These are phyloP conservation scores for Beauveria pseudobassiana DNA, from an alignment of 2,329 filamentous ascomycete species.

Conservation along the genomic window DNA sequence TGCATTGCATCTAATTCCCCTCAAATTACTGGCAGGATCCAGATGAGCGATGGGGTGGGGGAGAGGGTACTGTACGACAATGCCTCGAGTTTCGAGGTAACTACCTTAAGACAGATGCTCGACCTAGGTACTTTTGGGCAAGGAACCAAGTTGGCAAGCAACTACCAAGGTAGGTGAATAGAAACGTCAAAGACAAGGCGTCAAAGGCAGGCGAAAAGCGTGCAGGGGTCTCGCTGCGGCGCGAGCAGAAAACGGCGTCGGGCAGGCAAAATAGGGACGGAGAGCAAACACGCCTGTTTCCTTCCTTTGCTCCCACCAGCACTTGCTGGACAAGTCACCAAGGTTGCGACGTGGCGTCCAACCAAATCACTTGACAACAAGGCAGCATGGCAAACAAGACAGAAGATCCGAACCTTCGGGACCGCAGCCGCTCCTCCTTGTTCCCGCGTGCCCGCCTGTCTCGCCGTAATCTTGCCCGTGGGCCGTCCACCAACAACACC, in stretches of 20 bases:
- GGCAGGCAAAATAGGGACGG: not conserved
- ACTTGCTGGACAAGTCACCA: not conserved
- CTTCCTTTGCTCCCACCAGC: not conserved
- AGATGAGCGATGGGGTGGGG: no score
- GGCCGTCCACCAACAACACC: not conserved
- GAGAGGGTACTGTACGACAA: no score
- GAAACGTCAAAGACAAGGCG: no score
- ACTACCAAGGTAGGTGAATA: no score
- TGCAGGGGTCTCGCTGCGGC: constrained; percentile 3
- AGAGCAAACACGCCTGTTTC: not conserved
- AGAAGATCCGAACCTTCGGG: not conserved
- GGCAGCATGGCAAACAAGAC: not conserved
- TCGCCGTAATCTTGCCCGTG: not conserved
- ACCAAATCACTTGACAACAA: not conserved
- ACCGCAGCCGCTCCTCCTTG: not conserved
- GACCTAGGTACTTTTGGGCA: no score
- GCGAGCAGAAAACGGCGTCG: constrained; percentile 11
- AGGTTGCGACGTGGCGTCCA: not conserved
- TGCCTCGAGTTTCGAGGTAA: no score
- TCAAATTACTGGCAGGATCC: no score
- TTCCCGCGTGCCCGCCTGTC: not conserved
- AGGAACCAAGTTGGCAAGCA: no score
- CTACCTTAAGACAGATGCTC: no score
- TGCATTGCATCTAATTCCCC: no score
- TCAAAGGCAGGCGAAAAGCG: not conserved